A percentile compares a stretch with the other conserved stretches of the same genome.
These are phyloP conservation scores for Taphrina deformans DNA, from an alignment of 1,139 yeast genomes.

Conservation along the genomic window DNA sequence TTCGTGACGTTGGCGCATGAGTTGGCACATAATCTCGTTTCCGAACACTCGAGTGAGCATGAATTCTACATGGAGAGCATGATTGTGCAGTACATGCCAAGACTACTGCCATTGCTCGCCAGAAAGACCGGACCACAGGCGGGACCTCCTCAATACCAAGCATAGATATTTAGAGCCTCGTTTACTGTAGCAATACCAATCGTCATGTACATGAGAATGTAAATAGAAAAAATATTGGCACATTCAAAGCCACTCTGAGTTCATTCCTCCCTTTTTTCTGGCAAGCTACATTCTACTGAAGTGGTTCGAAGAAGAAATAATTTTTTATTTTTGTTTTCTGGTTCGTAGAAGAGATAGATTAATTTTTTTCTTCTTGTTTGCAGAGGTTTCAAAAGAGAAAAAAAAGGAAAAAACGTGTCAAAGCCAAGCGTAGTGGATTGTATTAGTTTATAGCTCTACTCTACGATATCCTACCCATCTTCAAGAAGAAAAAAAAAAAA, in stretches of 20 bases:
- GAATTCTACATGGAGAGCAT: conserved; percentile 45
- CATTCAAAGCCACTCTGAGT: too few species aligned
- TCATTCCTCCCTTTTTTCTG: too few species aligned
- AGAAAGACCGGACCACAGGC: background rate
- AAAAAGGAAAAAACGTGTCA: too few species aligned
- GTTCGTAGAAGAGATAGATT: too few species aligned
- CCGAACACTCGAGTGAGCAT: conserved; percentile 48
- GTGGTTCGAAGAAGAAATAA: too few species aligned
- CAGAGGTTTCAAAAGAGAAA: too few species aligned
- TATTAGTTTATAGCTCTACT: background rate
- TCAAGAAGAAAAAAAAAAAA: background rate
- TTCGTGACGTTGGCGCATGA: conserved; percentile 50
- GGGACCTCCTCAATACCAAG: background rate
- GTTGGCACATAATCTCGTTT: conserved; percentile 48
- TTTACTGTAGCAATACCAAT: background rate
- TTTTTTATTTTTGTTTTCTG: too few species aligned
- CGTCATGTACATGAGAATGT: background rate
- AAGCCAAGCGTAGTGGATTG: background rate
- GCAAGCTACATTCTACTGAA: too few species aligned
- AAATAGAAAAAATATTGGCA: too few species aligned
- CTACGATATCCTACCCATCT: background rate
- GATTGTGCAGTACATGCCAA: conserved; percentile 12
- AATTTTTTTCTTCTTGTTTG: too few species aligned
- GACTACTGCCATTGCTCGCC: conserved; percentile 8
- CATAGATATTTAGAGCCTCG: background rate